Conservation (phyloP, 768 basidiomycete species). For the Boletus subparvulus region DNA sequence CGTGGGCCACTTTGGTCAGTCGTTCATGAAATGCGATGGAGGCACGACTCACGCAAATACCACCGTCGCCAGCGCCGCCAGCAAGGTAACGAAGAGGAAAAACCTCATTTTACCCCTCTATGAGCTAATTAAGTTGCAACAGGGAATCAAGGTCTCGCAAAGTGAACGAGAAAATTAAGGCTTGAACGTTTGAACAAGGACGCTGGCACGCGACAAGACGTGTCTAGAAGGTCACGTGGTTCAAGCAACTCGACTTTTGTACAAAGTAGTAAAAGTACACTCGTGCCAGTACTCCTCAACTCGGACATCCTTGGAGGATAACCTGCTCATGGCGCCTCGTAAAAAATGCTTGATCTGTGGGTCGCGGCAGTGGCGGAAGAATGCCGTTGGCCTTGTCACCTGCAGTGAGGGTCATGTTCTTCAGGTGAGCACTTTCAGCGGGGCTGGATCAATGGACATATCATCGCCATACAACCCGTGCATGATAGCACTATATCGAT, state of each 20-base stretch:
- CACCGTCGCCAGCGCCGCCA: slow-evolving; percentile 53
- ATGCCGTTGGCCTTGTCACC: slow-evolving; percentile 75
- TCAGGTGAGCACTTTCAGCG: slow-evolving; percentile 53
- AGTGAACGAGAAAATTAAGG: neutral
- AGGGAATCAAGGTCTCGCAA: neutral
- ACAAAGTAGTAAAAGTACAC: neutral
- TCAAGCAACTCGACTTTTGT: neutral
- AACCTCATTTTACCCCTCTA: slow-evolving; percentile 46
- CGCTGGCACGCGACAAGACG: neutral
- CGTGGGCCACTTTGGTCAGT: slow-evolving; percentile 3
- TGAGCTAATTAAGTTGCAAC: neutral
- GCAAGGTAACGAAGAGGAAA: slow-evolving; percentile 43
- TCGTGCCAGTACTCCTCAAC: too few relatives aligned
- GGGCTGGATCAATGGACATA: neutral
- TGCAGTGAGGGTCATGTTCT: slow-evolving; percentile 92
- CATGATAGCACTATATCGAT: slow-evolving; percentile 70
- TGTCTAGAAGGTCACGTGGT: slow-evolving; percentile 13
- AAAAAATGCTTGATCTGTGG: slow-evolving; percentile 75
- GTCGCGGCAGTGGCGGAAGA: slow-evolving; percentile 86
- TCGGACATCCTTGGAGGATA: neutral
- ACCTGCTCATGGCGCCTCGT: slow-evolving; percentile 49
- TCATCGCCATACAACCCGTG: neutral
- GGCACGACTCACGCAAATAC: slow-evolving; percentile 56
- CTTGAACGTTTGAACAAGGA: neutral
- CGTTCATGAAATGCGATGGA: neutral